Evolutionary conservation across 108 stramenopile species (phyloP), one percentile per base, ranked within the genome.

Genomic region (Craspedostauros australis): DNA sequence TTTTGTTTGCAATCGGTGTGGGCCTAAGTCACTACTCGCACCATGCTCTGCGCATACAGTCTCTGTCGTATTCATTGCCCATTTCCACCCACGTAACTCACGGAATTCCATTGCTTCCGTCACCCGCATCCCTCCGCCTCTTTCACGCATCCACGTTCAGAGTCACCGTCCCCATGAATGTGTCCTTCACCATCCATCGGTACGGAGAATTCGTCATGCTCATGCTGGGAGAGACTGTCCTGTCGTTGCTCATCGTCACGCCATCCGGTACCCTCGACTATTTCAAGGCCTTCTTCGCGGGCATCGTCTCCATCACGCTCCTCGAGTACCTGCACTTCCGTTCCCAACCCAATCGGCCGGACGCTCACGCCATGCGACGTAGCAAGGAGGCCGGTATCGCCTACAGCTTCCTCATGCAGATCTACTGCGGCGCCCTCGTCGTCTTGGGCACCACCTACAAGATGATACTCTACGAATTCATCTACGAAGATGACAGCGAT

Each of bases 171-270:
- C 81, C 81, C 8, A 65, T 80, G 57, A 78, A 86, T 43, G 57
- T 80, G 29, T 66, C 75, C 18, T 84, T 73, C 60, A 42, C 34
- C 39, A 81, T 80, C 27, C 86, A 88, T 65, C 68, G 86, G 3
- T 76, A 75, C 27, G 86, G 86, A 44, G 86, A 87, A 54, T 83
- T 75, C 78, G 73, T 47, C 24, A 76, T 87, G 79, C 54, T 87
- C 14, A 75, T 87, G 75, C 57, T 87, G 15, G 86, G 86, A 1
- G 86, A 87, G 46, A 57, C 59, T 30, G 49, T 87, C 12, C 34
- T 87, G 42, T 61, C 58, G 18, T 49, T 87, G 20, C 48, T 87
- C 3, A 76, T 87, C 41, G 86, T 87, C 2, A 48, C 64, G 39
- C 43, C 40, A 5, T 46, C 29, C 5, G 44, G 71, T 12, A 34